Evolutionary conservation across 2,329 filamentous ascomycete species (phyloP).

Genomic region (Paradendryphiella salina): DNA sequence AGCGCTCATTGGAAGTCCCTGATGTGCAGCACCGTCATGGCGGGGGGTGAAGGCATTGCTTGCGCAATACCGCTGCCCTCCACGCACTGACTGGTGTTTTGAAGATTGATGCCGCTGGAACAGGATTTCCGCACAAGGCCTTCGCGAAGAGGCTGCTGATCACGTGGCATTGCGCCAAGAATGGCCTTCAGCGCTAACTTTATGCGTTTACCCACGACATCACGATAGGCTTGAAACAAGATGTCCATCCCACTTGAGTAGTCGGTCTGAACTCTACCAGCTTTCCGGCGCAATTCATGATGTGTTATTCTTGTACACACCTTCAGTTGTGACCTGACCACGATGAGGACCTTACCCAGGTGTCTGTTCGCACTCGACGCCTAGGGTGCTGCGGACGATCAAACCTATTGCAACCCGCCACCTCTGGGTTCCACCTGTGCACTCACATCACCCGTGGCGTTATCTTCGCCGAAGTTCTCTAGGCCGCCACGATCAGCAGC

Average conservation of each 20-base stretch:
- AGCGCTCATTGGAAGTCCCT: slow-evolving; percentile 8
- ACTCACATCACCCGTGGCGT: slow-evolving; percentile 15
- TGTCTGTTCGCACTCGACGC: slow-evolving; percentile 16
- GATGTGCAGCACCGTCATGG: slow-evolving; percentile 6
- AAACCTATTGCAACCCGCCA: slow-evolving; percentile 14
- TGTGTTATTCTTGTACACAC: slow-evolving; percentile 1
- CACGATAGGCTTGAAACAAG: slow-evolving; percentile 6
- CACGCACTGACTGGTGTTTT: slow-evolving; percentile 3
- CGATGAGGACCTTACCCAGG: slow-evolving; percentile 13
- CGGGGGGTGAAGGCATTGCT: slow-evolving; percentile 6
- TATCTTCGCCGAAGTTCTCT: slow-evolving; percentile 22
- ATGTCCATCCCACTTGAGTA: slow-evolving; percentile 15
- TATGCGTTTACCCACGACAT: slow-evolving; percentile 5
- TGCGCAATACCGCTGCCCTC: neutral
- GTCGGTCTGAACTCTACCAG: slow-evolving; percentile 2
- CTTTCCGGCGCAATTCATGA: neutral
- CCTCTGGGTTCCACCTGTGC: slow-evolving; percentile 15
- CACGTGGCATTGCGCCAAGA: slow-evolving; percentile 6
- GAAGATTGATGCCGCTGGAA: neutral
- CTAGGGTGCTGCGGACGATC: slow-evolving; percentile 18
- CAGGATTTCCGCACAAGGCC: neutral
- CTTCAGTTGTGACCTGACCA: slow-evolving; percentile 4
- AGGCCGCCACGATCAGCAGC: slow-evolving; percentile 6
- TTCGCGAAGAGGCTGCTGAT: neutral
- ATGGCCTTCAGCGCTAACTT: neutral